Conservation (phyloP, 2,329 filamentous ascomycete species). For the Lecanicillium sp. region DNA sequence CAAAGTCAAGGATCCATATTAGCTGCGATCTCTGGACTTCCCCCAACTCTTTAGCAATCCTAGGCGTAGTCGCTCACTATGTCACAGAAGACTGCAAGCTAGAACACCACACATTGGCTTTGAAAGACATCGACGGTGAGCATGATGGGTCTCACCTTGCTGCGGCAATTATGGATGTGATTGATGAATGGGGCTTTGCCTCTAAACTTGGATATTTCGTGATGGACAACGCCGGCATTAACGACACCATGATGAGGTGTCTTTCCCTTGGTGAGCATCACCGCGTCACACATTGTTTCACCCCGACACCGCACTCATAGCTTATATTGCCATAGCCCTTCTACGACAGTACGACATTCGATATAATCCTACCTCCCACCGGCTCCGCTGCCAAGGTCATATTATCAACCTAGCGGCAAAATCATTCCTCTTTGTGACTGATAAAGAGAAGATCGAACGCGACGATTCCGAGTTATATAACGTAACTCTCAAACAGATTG, state of each 20-base stretch:
- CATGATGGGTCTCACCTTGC: constrained; percentile 12
- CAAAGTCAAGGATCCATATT: neutral
- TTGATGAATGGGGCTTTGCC: constrained; percentile 11
- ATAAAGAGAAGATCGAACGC: neutral
- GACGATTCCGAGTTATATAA: neutral
- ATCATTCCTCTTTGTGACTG: neutral
- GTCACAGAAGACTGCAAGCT: constrained; percentile 13
- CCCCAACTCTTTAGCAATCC: neutral
- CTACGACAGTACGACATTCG: constrained; percentile 1
- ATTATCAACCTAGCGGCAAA: constrained; percentile 12
- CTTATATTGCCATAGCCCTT: neutral
- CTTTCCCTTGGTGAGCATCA: constrained; percentile 6
- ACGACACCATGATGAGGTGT: constrained; percentile 15
- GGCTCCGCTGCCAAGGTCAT: constrained; percentile 10
- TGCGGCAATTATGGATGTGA: constrained; percentile 11
- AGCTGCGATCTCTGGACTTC: constrained; percentile 8
- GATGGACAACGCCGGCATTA: constrained; percentile 16
- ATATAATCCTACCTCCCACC: constrained; percentile 5
- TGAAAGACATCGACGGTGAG: constrained; percentile 9
- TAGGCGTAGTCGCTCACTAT: constrained; percentile 12
- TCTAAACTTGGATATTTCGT: constrained; percentile 10
- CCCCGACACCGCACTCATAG: neutral
- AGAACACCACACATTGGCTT: constrained; percentile 4
- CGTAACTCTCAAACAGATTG: neutral
- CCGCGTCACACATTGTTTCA: neutral